A percentile compares a stretch with the other conserved stretches of the same genome.
Conservation (phyloP, 2,329 filamentous ascomycete genomes). For the Venturia oleaginea region DNA sequence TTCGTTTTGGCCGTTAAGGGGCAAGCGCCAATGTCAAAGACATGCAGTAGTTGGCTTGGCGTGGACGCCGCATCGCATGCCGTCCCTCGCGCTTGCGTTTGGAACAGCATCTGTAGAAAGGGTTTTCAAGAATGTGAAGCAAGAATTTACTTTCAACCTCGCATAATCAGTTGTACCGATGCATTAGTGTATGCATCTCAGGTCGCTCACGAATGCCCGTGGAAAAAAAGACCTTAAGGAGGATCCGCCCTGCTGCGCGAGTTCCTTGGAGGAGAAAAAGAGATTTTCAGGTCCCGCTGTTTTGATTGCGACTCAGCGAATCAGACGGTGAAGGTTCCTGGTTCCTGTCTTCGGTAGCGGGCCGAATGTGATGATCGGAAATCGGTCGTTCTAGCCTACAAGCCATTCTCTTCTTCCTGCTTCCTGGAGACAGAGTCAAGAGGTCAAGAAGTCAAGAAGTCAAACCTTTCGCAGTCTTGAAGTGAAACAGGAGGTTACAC, state of each 20-base stretch:
- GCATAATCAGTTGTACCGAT: background rate
- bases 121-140: background rate
- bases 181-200: background rate
- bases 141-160: background rate
- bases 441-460: background rate
- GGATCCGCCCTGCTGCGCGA: background rate
- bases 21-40: background rate
- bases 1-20: conserved; percentile 1
- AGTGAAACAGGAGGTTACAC: background rate
- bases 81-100: background rate
- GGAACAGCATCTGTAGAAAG: background rate
- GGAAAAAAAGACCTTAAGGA: background rate
- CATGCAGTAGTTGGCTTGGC: background rate
- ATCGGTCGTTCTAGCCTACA: background rate
- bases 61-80: background rate
- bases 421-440: background rate
- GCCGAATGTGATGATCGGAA: background rate
- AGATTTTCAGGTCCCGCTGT: background rate
- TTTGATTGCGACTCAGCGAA: conserved; percentile 3
- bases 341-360: background rate
- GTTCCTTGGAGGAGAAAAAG: background rate
- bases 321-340: background rate
- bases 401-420: background rate
- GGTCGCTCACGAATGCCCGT: background rate
- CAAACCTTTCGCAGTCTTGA: background rate